Conservation (phyloP, 2,329 filamentous ascomycete species). For the Fusarium sp. region DNA sequence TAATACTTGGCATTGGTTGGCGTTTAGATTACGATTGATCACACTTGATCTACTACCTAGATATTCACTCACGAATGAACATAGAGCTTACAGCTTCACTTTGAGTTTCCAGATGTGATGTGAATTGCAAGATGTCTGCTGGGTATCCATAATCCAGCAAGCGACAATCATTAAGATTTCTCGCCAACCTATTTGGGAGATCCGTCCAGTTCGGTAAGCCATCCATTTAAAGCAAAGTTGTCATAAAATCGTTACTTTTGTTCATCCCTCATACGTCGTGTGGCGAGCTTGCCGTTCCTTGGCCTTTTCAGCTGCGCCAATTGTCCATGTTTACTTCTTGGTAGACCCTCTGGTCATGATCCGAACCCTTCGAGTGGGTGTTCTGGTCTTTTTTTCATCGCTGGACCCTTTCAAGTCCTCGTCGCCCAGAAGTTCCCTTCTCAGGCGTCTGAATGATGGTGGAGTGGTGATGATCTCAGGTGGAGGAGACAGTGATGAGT, state of each 20-base stretch:
- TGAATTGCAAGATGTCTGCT: not conserved
- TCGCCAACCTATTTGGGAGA: not conserved
- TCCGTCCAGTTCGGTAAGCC: not conserved
- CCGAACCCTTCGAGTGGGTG: not conserved
- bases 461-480: slow-evolving; percentile 31
- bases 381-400: not conserved
- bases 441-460: slow-evolving; percentile 9
- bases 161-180: not conserved
- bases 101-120: not conserved
- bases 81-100: slow-evolving; percentile 25
- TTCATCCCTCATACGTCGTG: not conserved
- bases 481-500: slow-evolving; percentile 30
- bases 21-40: slow-evolving; percentile 40
- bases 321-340: not conserved
- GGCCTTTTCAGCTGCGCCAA: not conserved
- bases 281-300: not conserved
- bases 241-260: not conserved
- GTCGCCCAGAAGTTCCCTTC: not conserved
- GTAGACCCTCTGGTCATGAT: not conserved
- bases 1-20: slow-evolving; percentile 42
- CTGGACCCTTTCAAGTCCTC: not conserved
- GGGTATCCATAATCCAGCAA: not conserved
- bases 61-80: slow-evolving; percentile 34
- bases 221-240: not conserved
- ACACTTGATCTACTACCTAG: slow-evolving; percentile 35